A percentile compares a stretch with the other conserved stretches of the same genome.
phyloP scores from a whole-genome alignment of 306 rosid species.

The Glycine latifolia region DNA sequence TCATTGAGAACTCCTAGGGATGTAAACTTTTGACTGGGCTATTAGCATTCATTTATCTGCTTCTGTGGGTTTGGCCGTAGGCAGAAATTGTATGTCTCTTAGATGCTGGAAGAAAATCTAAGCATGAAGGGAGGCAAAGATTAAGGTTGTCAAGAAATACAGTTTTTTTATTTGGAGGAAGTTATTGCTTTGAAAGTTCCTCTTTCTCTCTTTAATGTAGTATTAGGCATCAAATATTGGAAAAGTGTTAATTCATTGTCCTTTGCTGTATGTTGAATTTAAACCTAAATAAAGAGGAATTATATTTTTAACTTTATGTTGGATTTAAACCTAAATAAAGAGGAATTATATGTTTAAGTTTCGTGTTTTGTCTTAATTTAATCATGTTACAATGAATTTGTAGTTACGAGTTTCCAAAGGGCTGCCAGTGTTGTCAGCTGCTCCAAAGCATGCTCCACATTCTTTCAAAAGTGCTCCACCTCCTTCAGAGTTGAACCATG shows the following conservation, averaged over 20 bases:
- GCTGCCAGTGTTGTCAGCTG: conserved; percentile 56
- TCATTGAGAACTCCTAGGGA: too few relatives aligned
- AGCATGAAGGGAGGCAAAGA: neutral
- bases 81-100: too few relatives aligned
- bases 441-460: conserved; percentile 54
- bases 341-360: neutral
- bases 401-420: conserved; percentile 82
- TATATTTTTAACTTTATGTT: neutral
- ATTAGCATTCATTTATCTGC: too few relatives aligned
- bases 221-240: conserved; percentile 18
- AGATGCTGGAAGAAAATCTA: too few relatives aligned
- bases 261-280: neutral
- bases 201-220: conserved; percentile 2
- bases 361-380: neutral
- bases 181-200: neutral
- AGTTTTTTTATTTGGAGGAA: conserved; percentile 3
- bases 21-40: too few relatives aligned
- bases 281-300: neutral
- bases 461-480: conserved; percentile 58
- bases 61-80: too few relatives aligned
- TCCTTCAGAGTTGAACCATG: conserved; percentile 70
- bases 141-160: neutral
- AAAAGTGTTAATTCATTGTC: neutral
- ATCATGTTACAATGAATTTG: conserved; percentile 44
- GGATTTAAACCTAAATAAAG: neutral